Base-by-base conservation (phyloP, 345 rosid genomes). In the Gossypium herbaceum region DNA sequence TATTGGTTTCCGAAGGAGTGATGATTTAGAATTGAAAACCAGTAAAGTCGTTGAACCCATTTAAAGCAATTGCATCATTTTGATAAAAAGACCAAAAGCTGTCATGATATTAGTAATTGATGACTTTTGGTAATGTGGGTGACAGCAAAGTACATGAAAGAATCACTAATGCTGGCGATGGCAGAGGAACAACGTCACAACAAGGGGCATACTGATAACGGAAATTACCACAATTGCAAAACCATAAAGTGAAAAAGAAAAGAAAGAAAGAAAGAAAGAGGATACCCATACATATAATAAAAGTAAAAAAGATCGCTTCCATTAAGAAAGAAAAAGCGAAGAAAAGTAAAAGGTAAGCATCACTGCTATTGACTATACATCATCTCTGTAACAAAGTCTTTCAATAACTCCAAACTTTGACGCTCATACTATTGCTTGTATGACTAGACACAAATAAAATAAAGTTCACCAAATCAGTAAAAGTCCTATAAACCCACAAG, bases 341-440 rank as follows among this genome's bases (percentile, higher is more conserved):
- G 22, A 17, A 43, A 57, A 71, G 54, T 9, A 47, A 75, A 72
- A 70, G 64, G 7, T 4, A 68, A 78, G 81, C 78, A 80, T 68
- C 76, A 73, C 74, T 84, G 79, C 81, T 73, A 76, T 81, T 83
- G 64, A 44, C 81, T 74, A 72, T 80, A 82, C 84, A 81, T 77
- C 39, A 69, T 84, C 81, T 80, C 81, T 80, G 67, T 76, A 78
- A 83, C 76, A 83, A 78, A 70, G 79, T 54, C 68, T 69, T 68
- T 56, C 60, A 71, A 76, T 61, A 29, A 79, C 71, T 77, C 58
- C 59, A 19, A 55, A 16, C 75, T 67, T 76, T 73, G 68, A 80
- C 79, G 82, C 73, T 76, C 80, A 62, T 72, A 79, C 79, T 75
- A 63, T 78, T 58, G 79, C 63, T 81, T 75, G 81, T 84, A 79